phyloP scores from a whole-genome alignment of 139 green algal genomes.

The Deuterostichococcus epilithicus region DNA sequence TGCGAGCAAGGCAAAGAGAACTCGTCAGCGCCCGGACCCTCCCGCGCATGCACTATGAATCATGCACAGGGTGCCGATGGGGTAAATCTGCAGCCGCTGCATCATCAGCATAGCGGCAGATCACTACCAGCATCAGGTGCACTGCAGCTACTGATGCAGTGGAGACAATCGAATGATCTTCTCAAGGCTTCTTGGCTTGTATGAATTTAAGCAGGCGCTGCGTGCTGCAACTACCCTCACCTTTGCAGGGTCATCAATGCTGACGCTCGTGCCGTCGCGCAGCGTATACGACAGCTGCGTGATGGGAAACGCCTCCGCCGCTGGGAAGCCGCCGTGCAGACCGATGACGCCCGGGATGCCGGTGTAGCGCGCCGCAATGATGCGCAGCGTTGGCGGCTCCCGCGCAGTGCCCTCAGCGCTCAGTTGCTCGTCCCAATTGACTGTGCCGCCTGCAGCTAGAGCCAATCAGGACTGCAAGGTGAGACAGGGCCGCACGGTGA shows the following conservation, averaged over 20 bases:
- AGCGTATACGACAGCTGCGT: conserved; percentile 22
- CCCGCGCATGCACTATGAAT: no score
- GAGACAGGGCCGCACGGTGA: no score
- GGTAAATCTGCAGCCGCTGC: no score
- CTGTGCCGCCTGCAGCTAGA: not conserved
- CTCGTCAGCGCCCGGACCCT: no score
- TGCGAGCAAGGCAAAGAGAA: conserved; percentile 4
- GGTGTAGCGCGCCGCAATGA: conserved; percentile 13
- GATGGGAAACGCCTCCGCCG: conserved; percentile 34
- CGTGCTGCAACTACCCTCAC: not conserved
- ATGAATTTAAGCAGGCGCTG: no score
- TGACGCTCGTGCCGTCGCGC: conserved; percentile 17
- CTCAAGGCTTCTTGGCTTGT: no score
- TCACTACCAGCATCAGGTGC: no score
- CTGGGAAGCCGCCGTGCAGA: conserved; percentile 46
- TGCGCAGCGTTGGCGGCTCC: conserved; percentile 8
- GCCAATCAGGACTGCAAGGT: no score
- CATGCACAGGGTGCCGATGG: no score
- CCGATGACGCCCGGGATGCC: conserved; percentile 24
- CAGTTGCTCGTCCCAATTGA: conserved; percentile 2
- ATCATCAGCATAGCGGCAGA: no score
- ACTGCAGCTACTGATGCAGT: not conserved
- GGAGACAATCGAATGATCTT: not conserved
- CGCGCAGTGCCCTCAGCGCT: conserved; percentile 9
- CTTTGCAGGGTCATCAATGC: conserved; percentile 24